A percentile compares a stretch with the other conserved stretches of the same genome.
Conservation (phyloP, 2,329 filamentous ascomycete species). For the Stagonosporopsis cucurbitacearum region DNA sequence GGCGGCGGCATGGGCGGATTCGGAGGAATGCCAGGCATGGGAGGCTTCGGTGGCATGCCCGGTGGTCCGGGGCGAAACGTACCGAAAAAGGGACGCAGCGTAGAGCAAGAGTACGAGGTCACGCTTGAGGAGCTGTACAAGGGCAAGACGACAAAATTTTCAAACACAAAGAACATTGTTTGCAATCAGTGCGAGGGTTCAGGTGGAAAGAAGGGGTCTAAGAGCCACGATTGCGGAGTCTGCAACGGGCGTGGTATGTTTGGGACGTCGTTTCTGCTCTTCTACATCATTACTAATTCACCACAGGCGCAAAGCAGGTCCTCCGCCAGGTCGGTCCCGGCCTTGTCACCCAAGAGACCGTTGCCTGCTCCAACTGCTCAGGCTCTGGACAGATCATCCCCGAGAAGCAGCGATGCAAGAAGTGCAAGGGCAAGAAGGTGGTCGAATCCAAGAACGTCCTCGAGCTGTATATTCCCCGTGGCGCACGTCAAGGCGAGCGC, state of each 20-base stretch:
- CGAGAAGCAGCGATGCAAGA: slow-evolving; percentile 98
- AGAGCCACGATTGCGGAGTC: slow-evolving; percentile 79
- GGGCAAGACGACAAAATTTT: slow-evolving; percentile 97
- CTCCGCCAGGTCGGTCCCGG: slow-evolving; percentile 86
- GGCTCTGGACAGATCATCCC: slow-evolving; percentile 88
- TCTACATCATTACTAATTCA: slow-evolving; percentile 24
- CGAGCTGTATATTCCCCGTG: slow-evolving; percentile 93
- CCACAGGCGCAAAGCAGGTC: slow-evolving; percentile 70
- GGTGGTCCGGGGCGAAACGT: slow-evolving; percentile 55
- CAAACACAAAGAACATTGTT: slow-evolving; percentile 91
- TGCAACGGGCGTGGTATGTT: slow-evolving; percentile 76
- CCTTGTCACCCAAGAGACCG: slow-evolving; percentile 78
- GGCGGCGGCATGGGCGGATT: slow-evolving; percentile 57
- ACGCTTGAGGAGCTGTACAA: slow-evolving; percentile 96
- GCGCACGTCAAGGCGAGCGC: slow-evolving; percentile 78
- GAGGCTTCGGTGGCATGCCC: slow-evolving; percentile 57
- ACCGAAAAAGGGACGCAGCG: slow-evolving; percentile 76
- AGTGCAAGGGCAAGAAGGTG: slow-evolving; percentile 93
- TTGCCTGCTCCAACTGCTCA: slow-evolving; percentile 81
- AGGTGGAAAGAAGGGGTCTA: slow-evolving; percentile 91
- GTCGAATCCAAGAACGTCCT: slow-evolving; percentile 90
- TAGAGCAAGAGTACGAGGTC: slow-evolving; percentile 90
- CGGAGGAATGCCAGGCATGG: slow-evolving; percentile 72
- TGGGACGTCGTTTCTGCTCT: too few relatives aligned
- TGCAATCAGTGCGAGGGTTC: slow-evolving; percentile 86